Evolutionary conservation across 2,329 filamentous ascomycete species (phyloP).

Genomic region (Fusarium globosum): DNA sequence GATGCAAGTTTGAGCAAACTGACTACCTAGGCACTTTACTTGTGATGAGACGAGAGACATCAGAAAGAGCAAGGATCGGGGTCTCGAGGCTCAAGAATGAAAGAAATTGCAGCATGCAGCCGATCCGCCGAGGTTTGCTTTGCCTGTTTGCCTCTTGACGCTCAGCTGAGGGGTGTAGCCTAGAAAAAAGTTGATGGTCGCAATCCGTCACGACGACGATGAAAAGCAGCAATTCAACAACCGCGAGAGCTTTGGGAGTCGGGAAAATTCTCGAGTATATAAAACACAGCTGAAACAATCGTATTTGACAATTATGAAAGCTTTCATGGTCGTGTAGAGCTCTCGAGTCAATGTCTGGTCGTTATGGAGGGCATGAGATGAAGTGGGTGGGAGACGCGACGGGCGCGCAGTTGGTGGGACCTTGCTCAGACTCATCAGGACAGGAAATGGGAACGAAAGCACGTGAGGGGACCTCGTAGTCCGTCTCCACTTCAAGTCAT

Average conservation of each 20-base stretch:
- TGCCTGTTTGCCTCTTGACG: slow-evolving; percentile 37
- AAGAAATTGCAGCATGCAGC: slow-evolving; percentile 44
- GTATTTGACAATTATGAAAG: slow-evolving; percentile 11
- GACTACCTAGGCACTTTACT: slow-evolving; percentile 6
- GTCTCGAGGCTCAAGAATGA: slow-evolving; percentile 42
- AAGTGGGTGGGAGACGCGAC: slow-evolving; percentile 58
- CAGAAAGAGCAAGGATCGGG: slow-evolving; percentile 22
- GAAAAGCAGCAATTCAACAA: slow-evolving; percentile 34
- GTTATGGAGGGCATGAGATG: slow-evolving; percentile 53
- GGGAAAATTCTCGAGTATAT: slow-evolving; percentile 36
- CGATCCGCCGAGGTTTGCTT: slow-evolving; percentile 44
- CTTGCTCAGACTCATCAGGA: slow-evolving; percentile 48
- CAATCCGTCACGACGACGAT: slow-evolving; percentile 13
- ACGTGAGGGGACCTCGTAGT: slow-evolving; percentile 52
- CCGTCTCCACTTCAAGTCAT: slow-evolving; percentile 21
- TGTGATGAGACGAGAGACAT: slow-evolving; percentile 34
- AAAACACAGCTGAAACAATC: not conserved
- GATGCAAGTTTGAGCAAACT: not conserved
- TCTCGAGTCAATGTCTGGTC: slow-evolving; percentile 11
- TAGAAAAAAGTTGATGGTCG: slow-evolving; percentile 31
- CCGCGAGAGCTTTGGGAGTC: slow-evolving; percentile 33
- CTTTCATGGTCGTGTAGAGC: slow-evolving; percentile 46
- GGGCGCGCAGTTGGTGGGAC: slow-evolving; percentile 54
- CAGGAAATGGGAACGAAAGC: slow-evolving; percentile 58
- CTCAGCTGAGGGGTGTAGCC: slow-evolving; percentile 42